Conservation (phyloP, 2,329 filamentous ascomycete species). For the Podosphaera fusca region DNA sequence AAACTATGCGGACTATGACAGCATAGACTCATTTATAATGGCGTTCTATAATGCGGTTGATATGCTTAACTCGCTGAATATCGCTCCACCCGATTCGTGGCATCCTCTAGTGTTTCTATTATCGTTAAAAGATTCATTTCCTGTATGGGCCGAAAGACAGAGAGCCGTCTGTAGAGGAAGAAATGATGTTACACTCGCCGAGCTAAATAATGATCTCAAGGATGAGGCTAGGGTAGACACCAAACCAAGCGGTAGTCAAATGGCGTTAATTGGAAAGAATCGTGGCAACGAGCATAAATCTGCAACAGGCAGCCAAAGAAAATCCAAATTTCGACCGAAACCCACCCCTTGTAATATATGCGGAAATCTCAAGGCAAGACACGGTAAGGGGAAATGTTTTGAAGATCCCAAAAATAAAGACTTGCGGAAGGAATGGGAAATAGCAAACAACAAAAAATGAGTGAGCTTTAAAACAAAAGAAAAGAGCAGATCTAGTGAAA, state of each 20-base stretch:
- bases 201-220: neutral
- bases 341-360: neutral
- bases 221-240: neutral
- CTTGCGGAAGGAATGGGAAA: neutral
- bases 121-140: neutral
- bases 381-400: neutral
- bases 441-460: neutral
- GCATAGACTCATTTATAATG: constrained; percentile 1
- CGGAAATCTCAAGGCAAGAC: neutral
- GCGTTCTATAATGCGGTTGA: neutral
- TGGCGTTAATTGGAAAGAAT: constrained; percentile 1
- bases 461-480: neutral
- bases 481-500: neutral
- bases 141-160: constrained; percentile 1
- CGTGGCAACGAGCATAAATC: neutral
- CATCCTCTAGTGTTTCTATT: neutral
- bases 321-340: neutral
- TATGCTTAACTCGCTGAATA: neutral
- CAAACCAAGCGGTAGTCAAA: neutral
- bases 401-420: constrained; percentile 1
- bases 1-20: neutral
- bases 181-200: neutral
- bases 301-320: neutral
- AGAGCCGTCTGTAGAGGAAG: neutral
- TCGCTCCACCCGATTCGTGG: neutral